A percentile compares a stretch with the other conserved stretches of the same genome.
Evolutionary conservation across 257 asterid species (phyloP).

Genomic region (Parsonsia alboflavescens): DNA sequence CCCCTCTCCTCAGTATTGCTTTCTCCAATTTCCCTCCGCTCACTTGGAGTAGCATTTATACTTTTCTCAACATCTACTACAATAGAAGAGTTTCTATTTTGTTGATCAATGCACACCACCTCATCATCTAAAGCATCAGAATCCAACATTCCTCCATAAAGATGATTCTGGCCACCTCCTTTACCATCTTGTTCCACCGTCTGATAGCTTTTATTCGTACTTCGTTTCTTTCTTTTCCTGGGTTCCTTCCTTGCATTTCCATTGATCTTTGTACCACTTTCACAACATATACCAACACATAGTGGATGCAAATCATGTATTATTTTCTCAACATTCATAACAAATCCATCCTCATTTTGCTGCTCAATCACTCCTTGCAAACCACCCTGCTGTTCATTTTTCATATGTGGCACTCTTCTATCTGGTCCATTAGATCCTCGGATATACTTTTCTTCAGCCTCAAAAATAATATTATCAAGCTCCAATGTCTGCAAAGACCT

Average conservation of each 20-base stretch:
- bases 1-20: background rate
- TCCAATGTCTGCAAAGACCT: background rate
- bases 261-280: background rate
- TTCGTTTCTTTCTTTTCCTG: background rate
- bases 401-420: background rate
- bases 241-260: background rate
- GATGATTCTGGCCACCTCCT: background rate
- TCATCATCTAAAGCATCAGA: background rate
- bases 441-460: background rate
- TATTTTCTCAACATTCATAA: background rate
- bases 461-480: background rate
- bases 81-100: background rate
- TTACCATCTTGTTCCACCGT: background rate
- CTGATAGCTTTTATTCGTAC: background rate
- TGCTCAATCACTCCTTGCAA: background rate
- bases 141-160: background rate
- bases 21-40: background rate
- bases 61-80: background rate
- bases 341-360: constrained; percentile 1
- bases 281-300: background rate
- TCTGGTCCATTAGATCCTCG: background rate
- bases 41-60: background rate
- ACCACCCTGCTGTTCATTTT: constrained; percentile 2
- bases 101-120: background rate
- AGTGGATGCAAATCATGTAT: background rate